Conservation (phyloP, 2,329 filamentous ascomycete genomes). For the Trichoderma gracile region DNA sequence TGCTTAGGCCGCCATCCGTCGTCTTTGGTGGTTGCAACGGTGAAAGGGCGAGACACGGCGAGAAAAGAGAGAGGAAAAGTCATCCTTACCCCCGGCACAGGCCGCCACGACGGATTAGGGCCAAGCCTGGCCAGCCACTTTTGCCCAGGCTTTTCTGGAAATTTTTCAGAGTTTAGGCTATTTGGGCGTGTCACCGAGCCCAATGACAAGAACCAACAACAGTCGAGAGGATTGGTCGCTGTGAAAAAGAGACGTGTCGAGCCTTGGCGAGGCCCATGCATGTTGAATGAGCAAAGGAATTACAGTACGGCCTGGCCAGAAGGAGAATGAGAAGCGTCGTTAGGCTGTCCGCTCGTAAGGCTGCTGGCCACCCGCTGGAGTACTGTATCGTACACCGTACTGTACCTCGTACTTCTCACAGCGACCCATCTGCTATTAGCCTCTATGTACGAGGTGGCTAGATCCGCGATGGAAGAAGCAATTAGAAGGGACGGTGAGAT, state of each 20-base stretch:
- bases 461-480: not conserved
- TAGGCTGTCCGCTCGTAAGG: slow-evolving; percentile 7
- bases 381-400: no score
- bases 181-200: slow-evolving; percentile 1
- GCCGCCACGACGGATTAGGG: slow-evolving; percentile 9
- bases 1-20: slow-evolving; percentile 12
- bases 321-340: not conserved
- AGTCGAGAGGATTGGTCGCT: not conserved
- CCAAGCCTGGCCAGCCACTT: slow-evolving; percentile 16
- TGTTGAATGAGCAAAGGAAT: not conserved
- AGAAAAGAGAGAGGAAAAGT: not conserved
- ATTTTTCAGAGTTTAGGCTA: slow-evolving; percentile 23
- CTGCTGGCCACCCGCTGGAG: not conserved
- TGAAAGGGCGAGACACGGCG: not conserved
- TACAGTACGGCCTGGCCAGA: not conserved
- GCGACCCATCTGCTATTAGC: not conserved
- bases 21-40: slow-evolving; percentile 5
- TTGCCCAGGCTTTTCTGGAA: slow-evolving; percentile 23
- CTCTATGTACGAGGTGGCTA: no score
- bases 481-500: slow-evolving; percentile 12
- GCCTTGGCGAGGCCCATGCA: slow-evolving; percentile 5
- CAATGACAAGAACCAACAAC: not conserved
- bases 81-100: slow-evolving; percentile 12
- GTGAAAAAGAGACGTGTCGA: not conserved
- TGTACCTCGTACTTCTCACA: not conserved